Evolutionary conservation across 192 early-diverging fungal genomes (phyloP), one percentile per base, ranked within the genome.

Genomic region (Gigaspora rosea): DNA sequence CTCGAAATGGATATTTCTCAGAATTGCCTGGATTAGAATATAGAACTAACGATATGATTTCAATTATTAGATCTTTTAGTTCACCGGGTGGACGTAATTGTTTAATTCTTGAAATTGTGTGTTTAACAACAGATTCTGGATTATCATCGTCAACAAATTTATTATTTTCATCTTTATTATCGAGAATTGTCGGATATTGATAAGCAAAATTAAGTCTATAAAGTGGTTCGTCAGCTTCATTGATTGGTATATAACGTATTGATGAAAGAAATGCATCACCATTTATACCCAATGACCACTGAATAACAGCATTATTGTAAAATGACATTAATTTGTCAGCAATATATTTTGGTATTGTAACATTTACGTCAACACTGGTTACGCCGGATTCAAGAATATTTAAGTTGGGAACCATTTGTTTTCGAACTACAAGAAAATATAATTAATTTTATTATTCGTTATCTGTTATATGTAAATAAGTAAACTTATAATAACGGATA

Each of bases 371-470:
- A 8, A 71, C 13, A 11, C 22, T 10, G 4, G 70, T 54, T 27
- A 71, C 22, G 15, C 70, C 70, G 13, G 22, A 36, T n/a, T 71
- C 32, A 41, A 41, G n/a, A 11, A 36, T 18, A 16, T 54, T 15
- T 7, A 56, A 71, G 50, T 71, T 12, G 33, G 70, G 70, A n/a
- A 71, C 22, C 52, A 9, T 71, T 32, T 71, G 70, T 36, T 33
- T 54, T 33, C 70, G 49, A 36, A 71, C 70, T 71, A 56, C 13
- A 33, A 12, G 12, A 71, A 11, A 41, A 63, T 33, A 16, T 18
- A 35, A 9, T 3, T 41, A 8, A 16, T 16, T 65, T 65, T 65
- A 36, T 46, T 65, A 5, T 27, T 27, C 27, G 4, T 36, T 36
- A n/a, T n/a, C n/a, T n/a, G n/a, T n/a, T n/a, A n/a, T n/a, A 65